Conservation (phyloP, 73 alveolate genomes). For the Symbiodinium natans region DNA sequence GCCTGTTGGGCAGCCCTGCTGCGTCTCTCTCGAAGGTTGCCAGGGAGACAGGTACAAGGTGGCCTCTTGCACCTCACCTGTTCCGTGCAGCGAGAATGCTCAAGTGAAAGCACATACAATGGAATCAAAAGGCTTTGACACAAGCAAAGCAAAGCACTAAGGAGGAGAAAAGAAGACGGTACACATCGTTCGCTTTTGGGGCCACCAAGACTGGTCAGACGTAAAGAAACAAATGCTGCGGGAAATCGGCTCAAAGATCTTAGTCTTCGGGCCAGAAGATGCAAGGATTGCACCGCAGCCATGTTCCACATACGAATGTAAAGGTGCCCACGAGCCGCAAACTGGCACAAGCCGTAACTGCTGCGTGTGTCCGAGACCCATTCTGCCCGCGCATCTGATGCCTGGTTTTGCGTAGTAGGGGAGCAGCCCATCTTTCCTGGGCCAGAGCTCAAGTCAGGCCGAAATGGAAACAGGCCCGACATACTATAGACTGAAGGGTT, state of each 20-base stretch:
- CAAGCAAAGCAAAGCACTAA: neutral
- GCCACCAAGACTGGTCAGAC: too few species aligned
- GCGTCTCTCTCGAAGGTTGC: slow-evolving; percentile 4
- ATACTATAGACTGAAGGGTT: too few species aligned
- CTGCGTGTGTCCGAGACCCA: neutral
- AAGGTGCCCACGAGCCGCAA: too few species aligned
- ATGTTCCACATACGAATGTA: neutral
- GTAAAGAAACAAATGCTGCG: neutral
- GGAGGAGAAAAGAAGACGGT: neutral
- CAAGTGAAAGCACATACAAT: neutral
- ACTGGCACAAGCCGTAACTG: too few species aligned
- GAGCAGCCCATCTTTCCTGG: slow-evolving; percentile 11
- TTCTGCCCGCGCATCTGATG: neutral
- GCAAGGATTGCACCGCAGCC: neutral
- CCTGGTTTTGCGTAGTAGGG: slow-evolving; percentile 23
- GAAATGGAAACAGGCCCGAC: too few species aligned
- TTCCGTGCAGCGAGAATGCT: neutral
- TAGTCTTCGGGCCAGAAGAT: neutral
- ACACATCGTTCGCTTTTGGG: too few species aligned
- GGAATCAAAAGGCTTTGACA: neutral
- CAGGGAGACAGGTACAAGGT: slow-evolving; percentile 25
- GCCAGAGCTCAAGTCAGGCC: too few species aligned
- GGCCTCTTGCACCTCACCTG: slow-evolving; percentile 22
- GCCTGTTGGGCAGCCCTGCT: neutral
- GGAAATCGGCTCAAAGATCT: neutral